These are phyloP conservation scores for Closterium sp. DNA, from an alignment of 139 green algal genomes.

Conservation along the genomic window DNA sequence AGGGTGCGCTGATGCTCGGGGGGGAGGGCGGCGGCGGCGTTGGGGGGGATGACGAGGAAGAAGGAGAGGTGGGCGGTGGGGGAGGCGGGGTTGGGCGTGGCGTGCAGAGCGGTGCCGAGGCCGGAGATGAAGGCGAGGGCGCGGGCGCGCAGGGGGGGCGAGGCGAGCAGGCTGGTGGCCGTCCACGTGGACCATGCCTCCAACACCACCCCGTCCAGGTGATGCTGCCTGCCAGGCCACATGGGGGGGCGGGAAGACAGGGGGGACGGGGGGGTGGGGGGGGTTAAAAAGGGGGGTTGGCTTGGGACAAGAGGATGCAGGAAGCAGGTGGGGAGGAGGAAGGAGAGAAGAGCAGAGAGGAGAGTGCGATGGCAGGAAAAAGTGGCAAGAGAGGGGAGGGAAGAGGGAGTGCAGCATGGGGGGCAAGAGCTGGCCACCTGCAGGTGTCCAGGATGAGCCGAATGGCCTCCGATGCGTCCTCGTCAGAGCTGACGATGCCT, in stretches of 20 bases:
- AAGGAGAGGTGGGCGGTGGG: background rate
- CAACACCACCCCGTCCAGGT: slow-evolving; percentile 45
- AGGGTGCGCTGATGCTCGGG: background rate
- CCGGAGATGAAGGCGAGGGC: slow-evolving; percentile 13
- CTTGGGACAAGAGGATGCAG: background rate
- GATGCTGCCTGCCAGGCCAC: background rate
- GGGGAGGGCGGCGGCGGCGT: background rate
- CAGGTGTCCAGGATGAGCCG: background rate
- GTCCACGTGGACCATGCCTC: slow-evolving; percentile 47
- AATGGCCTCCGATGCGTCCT: background rate
- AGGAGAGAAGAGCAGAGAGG: background rate
- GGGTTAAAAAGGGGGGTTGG: background rate
- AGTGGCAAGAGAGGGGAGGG: background rate
- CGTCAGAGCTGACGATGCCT: background rate
- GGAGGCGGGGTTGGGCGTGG: background rate
- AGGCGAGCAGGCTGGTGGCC: slow-evolving; percentile 4
- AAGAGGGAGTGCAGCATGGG: too few species aligned
- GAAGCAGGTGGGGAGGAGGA: background rate
- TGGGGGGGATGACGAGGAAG: background rate
- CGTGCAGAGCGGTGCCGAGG: background rate
- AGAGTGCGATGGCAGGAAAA: background rate
- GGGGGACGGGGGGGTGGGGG: too few species aligned
- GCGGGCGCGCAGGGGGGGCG: slow-evolving; percentile 1
- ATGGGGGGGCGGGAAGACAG: too few species aligned
- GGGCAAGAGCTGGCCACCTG: too few species aligned